Evolutionary conservation across 2,329 filamentous ascomycete genomes (phyloP).

Genomic region (Tolypocladium ovalisporum): DNA sequence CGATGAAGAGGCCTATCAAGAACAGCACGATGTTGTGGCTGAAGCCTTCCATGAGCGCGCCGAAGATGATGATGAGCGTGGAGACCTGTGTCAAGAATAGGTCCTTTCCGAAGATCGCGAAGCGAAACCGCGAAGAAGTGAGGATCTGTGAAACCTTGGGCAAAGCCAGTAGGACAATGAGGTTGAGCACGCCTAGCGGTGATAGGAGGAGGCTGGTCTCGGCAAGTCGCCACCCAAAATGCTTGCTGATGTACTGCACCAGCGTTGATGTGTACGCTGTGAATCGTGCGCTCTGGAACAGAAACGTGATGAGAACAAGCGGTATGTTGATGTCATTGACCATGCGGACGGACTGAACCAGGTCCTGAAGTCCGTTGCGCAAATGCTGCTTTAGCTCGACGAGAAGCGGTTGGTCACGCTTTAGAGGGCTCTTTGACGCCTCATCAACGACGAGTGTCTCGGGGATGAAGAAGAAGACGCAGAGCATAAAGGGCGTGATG

Average conservation of each 20-base stretch:
- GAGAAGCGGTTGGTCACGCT: constrained; percentile 1
- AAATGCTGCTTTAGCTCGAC: constrained; percentile 16
- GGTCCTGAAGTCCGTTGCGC: constrained; percentile 17
- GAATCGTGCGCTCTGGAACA: constrained; percentile 25
- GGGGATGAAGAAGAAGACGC: constrained; percentile 23
- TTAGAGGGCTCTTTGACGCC: not conserved
- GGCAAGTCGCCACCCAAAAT: constrained; percentile 31
- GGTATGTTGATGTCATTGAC: constrained; percentile 23
- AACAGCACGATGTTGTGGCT: constrained; percentile 22
- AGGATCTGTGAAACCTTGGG: constrained; percentile 23
- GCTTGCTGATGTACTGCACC: constrained; percentile 31
- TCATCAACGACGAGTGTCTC: constrained; percentile 23
- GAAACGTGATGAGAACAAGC: constrained; percentile 26
- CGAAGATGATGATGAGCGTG: constrained; percentile 18
- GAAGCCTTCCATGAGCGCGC: constrained; percentile 22
- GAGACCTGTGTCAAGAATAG: constrained; percentile 22
- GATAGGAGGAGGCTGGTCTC: constrained; percentile 30
- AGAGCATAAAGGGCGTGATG: constrained; percentile 19
- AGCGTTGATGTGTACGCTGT: constrained; percentile 23
- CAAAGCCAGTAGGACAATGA: constrained; percentile 23
- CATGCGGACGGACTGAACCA: constrained; percentile 20
- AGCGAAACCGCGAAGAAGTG: constrained; percentile 19
- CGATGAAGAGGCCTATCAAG: constrained; percentile 24
- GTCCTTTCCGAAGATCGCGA: constrained; percentile 25
- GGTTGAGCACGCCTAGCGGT: constrained; percentile 26